phyloP scores from a whole-genome alignment of 805 yeast species.

The Sugiyamaella marilandica region DNA sequence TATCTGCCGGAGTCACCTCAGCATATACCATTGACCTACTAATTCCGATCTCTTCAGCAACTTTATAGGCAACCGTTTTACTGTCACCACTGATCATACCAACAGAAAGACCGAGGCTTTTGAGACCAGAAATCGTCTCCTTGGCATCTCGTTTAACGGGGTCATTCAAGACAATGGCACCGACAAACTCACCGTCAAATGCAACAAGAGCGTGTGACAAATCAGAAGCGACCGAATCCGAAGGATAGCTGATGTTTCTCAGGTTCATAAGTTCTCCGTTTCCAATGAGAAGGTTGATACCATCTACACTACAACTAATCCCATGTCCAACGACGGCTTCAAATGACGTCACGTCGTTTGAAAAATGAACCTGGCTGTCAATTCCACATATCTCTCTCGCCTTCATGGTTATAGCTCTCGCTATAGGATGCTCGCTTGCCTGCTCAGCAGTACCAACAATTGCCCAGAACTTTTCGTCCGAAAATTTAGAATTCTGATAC shows the following conservation, averaged over 20 bases:
- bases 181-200: conserved; percentile 54
- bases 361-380: conserved; percentile 13
- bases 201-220: conserved; percentile 53
- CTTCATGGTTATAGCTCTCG: conserved; percentile 54
- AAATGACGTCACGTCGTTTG: conserved; percentile 21
- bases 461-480: conserved; percentile 42
- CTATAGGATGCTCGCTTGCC: conserved; percentile 85
- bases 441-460: conserved; percentile 56
- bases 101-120: conserved; percentile 49
- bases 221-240: conserved; percentile 21
- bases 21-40: conserved; percentile 61
- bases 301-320: conserved; percentile 26
- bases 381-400: conserved; percentile 25
- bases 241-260: conserved; percentile 1
- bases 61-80: conserved; percentile 50
- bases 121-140: conserved; percentile 53
- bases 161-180: conserved; percentile 66
- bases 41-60: conserved; percentile 67
- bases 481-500: conserved; percentile 19
- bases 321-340: conserved; percentile 33
- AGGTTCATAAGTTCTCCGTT: conserved; percentile 29
- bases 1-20: conserved; percentile 71
- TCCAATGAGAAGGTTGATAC: conserved; percentile 48
- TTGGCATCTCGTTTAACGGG: conserved; percentile 60
- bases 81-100: conserved; percentile 93